Base-by-base conservation (phyloP, 768 basidiomycete species). In the Tulasnella sp. region DNA sequence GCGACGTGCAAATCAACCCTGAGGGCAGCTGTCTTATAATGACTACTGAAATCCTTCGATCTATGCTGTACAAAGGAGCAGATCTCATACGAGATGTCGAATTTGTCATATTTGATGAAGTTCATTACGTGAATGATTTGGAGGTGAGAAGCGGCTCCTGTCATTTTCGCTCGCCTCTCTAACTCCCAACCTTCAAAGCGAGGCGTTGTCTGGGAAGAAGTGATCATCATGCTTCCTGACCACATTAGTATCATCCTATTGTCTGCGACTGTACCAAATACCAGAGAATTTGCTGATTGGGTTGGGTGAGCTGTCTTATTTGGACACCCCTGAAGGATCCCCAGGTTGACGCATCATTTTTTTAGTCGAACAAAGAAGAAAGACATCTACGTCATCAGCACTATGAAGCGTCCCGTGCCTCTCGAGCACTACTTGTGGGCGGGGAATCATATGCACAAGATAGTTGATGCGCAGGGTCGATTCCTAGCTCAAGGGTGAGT, bases 151-250 rank as follows among this genome's bases (percentile, higher is more conserved):
- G 15, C 3, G 17, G 3, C 9, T 22, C n/a, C 5, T 48, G 19
- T 48, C n/a, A 5, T 29, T 48, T 48, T 38, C 34, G 34, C 34
- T 5, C 7, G 5, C 34, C 5, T 5, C 15, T 15, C 34, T 38
- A 38, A 38, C 34, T 15, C 15, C 34, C 34, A 15, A 9, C 21
- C 22, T 21, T 44, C 45, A 2, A 12, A 97, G 94, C 80, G 96
- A 68, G 96, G 96, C 42, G 96, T 99, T 17, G 96, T 99, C 11
- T 99, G 96, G 96, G 94, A 99, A 72, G 94, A 99, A 73, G 94
- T 99, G 25, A 99, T 99, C 64, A 99, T 99, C 70, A 97, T 99
- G 92, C 76, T 99, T 11, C 96, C 96, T 0, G 96, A 98, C 64
- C 94, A 99, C 71, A 87, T 98, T 69, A 94, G 87, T 70, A 98